Evolutionary conservation across 108 stramenopile genomes (phyloP), one percentile per base, ranked within the genome.

Genomic region (Pseudonitzschia multistriata): DNA sequence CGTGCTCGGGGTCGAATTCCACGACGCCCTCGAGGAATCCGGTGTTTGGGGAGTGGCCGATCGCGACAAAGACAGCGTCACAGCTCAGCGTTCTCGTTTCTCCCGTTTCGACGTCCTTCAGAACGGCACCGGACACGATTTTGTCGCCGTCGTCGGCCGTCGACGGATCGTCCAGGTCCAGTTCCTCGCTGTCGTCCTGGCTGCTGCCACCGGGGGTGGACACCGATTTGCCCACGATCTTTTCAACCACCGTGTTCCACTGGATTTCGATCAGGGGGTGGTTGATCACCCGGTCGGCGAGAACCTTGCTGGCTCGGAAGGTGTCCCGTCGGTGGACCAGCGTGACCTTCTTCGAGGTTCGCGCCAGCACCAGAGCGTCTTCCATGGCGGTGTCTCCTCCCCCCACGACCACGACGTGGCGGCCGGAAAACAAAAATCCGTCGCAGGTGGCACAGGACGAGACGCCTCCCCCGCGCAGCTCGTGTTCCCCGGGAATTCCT

Each of bases 351-450:
- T 81, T 62, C 62, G 76, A 82, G 15, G 91, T 95, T 25, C 93
- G 72, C 1, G 96, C 93, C 76, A 98, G 77, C 24, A 96, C 93
- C 19, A 98, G 77, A 0, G 96, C 96, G 83, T 97, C 96, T 77
- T 97, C 96, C 94, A 97, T 96, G 66, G 97, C 97, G 19, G 95
- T 78, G 78, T 98, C 97, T 53, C 97, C 97, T 17, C 97, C 97
- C 22, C 97, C 97, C 21, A 98, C 93, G 4, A 98, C 96, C 33
- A 96, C 64, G 4, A 98, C 97, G 70, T 93, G 77, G 42, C 85
- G 76, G 24, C 83, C 83, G 25, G 80, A 49, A 78, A 82, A 98
- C 61, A 95, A 76, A 57, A 89, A 91, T 30, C 97, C 97, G 73
- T 98, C 97, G 62, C 97, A 98, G n/a, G 94, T 96, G 36, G 97